Evolutionary conservation across 176 grass and related monocot species (phyloP).

Genomic region (Pharus latifolius): DNA sequence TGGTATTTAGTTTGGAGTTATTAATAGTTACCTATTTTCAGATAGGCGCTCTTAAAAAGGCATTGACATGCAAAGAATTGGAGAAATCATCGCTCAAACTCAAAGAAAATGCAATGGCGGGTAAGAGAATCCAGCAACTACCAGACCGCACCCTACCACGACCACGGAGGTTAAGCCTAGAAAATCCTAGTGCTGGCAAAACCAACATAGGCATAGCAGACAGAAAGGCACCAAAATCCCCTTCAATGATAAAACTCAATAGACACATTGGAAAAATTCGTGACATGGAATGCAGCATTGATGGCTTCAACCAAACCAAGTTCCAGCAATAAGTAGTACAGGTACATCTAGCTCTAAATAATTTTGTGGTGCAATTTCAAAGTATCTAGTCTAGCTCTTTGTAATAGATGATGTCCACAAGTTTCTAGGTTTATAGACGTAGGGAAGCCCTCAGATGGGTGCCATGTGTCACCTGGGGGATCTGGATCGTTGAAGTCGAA

Average conservation of each 20-base stretch:
- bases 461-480: too few relatives aligned
- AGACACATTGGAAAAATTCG: constrained; percentile 18
- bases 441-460: too few relatives aligned
- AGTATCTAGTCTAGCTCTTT: neutral
- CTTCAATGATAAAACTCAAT: constrained; percentile 6
- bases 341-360: constrained; percentile 7
- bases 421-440: too few relatives aligned
- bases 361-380: constrained; percentile 8
- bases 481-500: too few relatives aligned
- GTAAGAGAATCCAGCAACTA: constrained; percentile 35
- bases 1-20: too few relatives aligned
- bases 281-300: constrained; percentile 19
- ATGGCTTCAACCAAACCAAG: constrained; percentile 10
- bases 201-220: constrained; percentile 14
- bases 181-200: constrained; percentile 40
- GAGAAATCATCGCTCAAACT: constrained; percentile 50
- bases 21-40: constrained; percentile 25
- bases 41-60: constrained; percentile 72
- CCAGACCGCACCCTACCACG: constrained; percentile 41
- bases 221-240: constrained; percentile 30
- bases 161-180: constrained; percentile 66
- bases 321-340: constrained; percentile 19
- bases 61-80: constrained; percentile 48
- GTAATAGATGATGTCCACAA: constrained; percentile 23
- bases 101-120: constrained; percentile 36